Conservation (phyloP, 495 filamentous ascomycete species). For the Amniculicola lignicola region DNA sequence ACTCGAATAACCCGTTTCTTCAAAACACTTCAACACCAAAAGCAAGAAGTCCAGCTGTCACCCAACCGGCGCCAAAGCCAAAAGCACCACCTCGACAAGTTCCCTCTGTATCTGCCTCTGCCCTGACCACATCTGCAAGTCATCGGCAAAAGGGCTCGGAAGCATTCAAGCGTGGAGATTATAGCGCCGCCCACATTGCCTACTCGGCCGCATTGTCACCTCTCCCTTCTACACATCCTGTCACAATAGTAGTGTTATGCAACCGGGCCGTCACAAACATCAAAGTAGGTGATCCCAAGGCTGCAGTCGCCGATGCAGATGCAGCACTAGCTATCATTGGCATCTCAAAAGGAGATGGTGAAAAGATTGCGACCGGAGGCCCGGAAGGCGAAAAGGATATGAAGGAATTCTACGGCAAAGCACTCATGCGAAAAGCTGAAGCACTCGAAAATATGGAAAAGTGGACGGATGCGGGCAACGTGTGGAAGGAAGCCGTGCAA, state of each 20-base stretch:
- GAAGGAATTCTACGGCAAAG: slow-evolving; percentile 89
- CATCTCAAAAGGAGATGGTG: slow-evolving; percentile 67
- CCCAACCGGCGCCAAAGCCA: slow-evolving; percentile 38
- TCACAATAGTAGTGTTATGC: slow-evolving; percentile 80
- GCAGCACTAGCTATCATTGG: slow-evolving; percentile 78
- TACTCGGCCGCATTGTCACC: slow-evolving; percentile 73
- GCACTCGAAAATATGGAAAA: slow-evolving; percentile 92
- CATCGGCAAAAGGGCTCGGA: slow-evolving; percentile 75
- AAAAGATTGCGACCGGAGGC: slow-evolving; percentile 67
- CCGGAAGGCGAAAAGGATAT: slow-evolving; percentile 74
- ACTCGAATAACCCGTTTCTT: slow-evolving; percentile 32
- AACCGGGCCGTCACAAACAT: slow-evolving; percentile 88
- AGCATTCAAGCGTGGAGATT: slow-evolving; percentile 93
- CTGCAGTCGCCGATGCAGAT: slow-evolving; percentile 79
- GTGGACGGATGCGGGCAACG: slow-evolving; percentile 76
- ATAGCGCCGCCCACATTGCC: slow-evolving; percentile 72
- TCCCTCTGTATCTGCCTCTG: slow-evolving; percentile 63
- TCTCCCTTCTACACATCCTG: slow-evolving; percentile 76
- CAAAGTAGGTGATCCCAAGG: slow-evolving; percentile 85
- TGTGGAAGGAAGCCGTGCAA: slow-evolving; percentile 81
- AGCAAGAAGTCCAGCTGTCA: slow-evolving; percentile 19
- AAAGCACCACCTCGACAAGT: slow-evolving; percentile 60
- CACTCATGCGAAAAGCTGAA: slow-evolving; percentile 89
- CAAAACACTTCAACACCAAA: slow-evolving; percentile 19
- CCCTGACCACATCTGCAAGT: slow-evolving; percentile 68